A percentile compares a stretch with the other conserved stretches of the same genome.
Evolutionary conservation across 148 eudicot species (phyloP).

Genomic region (Fallopia convolvulus): DNA sequence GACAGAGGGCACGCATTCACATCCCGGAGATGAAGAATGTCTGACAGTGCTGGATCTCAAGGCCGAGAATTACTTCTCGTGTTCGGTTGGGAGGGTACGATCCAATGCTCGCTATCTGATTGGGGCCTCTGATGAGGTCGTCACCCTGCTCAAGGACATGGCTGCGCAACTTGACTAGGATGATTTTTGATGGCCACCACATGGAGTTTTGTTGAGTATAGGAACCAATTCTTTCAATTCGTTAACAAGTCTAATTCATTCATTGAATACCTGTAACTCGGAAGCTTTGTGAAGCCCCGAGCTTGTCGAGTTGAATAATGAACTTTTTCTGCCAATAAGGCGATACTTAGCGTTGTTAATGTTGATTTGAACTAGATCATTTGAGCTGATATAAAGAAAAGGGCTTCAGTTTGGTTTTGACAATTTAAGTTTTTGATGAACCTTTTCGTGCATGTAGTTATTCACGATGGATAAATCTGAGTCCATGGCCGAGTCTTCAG

Average conservation of each 20-base stretch:
- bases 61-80: constrained; percentile 59
- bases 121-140: constrained; percentile 53
- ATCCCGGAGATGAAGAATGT: constrained; percentile 17
- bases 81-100: constrained; percentile 55
- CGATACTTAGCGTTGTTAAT: background rate
- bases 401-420: background rate
- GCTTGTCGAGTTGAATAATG: background rate
- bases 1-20: background rate
- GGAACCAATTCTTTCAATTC: background rate
- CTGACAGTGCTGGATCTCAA: constrained; percentile 48
- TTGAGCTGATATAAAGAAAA: background rate
- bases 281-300: no score
- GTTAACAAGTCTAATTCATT: no score
- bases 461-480: no score
- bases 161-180: constrained; percentile 16
- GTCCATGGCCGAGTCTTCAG: no score
- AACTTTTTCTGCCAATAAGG: background rate
- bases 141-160: constrained; percentile 40
- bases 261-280: no score
- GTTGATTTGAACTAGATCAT: background rate
- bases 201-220: background rate
- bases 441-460: no score
- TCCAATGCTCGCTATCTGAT: constrained; percentile 57
- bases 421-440: no score
- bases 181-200: background rate